Percentiles rank a stretch among this genome's conserved stretches.
phyloP scores from a whole-genome alignment of 192 early-diverging fungal species.

The Entophlyctis luteolus region DNA sequence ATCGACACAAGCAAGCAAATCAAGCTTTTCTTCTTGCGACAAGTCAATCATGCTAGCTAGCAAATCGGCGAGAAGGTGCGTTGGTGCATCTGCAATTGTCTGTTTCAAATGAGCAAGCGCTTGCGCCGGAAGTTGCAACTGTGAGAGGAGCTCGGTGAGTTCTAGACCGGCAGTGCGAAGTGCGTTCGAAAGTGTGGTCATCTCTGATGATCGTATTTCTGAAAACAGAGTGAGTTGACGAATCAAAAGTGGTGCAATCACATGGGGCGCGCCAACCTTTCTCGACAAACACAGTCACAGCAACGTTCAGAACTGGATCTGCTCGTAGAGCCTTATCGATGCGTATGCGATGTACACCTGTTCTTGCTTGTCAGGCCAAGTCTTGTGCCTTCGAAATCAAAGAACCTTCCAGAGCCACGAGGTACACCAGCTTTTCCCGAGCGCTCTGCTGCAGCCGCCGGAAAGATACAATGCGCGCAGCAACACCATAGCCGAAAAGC shows the following conservation, averaged over 20 bases:
- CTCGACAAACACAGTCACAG: slow-evolving; percentile 48
- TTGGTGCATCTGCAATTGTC: slow-evolving; percentile 54
- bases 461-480: slow-evolving; percentile 5
- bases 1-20: slow-evolving; percentile 54
- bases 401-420: slow-evolving; percentile 64
- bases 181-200: background rate
- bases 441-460: slow-evolving; percentile 15
- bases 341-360: slow-evolving; percentile 59
- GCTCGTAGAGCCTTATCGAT: slow-evolving; percentile 46
- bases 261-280: slow-evolving; percentile 6
- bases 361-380: background rate
- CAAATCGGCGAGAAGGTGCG: slow-evolving; percentile 63
- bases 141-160: slow-evolving; percentile 47
- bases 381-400: background rate
- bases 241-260: background rate
- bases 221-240: background rate
- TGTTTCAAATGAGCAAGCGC: slow-evolving; percentile 61
- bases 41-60: slow-evolving; percentile 70
- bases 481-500: slow-evolving; percentile 52
- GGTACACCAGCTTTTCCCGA: slow-evolving; percentile 33
- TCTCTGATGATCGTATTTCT: background rate
- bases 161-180: slow-evolving; percentile 21
- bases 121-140: slow-evolving; percentile 64
- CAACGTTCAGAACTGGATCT: slow-evolving; percentile 51
- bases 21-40: slow-evolving; percentile 64